These are phyloP conservation scores for Phyllosticta citribraziliensis DNA, from an alignment of 2,329 filamentous ascomycete species.

Conservation along the genomic window DNA sequence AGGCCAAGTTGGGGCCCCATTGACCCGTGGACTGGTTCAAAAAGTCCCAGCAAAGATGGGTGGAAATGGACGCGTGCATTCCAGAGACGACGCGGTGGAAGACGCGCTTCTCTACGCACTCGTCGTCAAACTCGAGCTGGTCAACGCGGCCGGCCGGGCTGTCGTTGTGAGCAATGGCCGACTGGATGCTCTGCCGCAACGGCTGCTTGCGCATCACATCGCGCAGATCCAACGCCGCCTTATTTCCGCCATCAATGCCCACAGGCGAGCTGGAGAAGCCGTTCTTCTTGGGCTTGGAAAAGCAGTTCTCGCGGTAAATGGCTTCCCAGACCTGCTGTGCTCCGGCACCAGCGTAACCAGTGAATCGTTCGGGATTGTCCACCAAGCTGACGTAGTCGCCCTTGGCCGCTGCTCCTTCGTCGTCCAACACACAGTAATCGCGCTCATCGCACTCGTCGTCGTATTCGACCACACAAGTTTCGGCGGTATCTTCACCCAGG, in stretches of 20 bases:
- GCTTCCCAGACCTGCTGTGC: slow-evolving; percentile 91
- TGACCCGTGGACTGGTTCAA: slow-evolving; percentile 88
- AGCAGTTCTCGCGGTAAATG: slow-evolving; percentile 96
- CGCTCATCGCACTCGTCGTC: slow-evolving; percentile 95
- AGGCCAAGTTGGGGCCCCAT: slow-evolving; percentile 84
- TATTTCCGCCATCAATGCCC: slow-evolving; percentile 14
- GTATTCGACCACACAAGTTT: slow-evolving; percentile 95
- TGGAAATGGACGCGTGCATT: slow-evolving; percentile 96
- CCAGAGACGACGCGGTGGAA: slow-evolving; percentile 93
- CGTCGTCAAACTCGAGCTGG: slow-evolving; percentile 70
- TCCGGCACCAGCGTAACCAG: slow-evolving; percentile 78
- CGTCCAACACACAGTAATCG: slow-evolving; percentile 93
- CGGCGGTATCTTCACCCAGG: slow-evolving; percentile 76
- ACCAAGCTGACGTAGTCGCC: slow-evolving; percentile 94
- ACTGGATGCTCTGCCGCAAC: slow-evolving; percentile 50
- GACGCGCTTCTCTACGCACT: slow-evolving; percentile 96
- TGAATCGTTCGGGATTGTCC: slow-evolving; percentile 91
- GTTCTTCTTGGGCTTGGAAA: slow-evolving; percentile 44
- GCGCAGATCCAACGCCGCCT: slow-evolving; percentile 52
- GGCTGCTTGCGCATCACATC: slow-evolving; percentile 52
- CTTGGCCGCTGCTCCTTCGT: slow-evolving; percentile 75
- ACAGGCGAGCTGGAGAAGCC: slow-evolving; percentile 13
- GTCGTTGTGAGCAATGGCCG: slow-evolving; percentile 38
- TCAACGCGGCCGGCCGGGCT: slow-evolving; percentile 51
- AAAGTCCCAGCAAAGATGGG: slow-evolving; percentile 92